Evolutionary conservation across 2,329 filamentous ascomycete genomes (phyloP).

Genomic region (Fusarium tricinctum): DNA sequence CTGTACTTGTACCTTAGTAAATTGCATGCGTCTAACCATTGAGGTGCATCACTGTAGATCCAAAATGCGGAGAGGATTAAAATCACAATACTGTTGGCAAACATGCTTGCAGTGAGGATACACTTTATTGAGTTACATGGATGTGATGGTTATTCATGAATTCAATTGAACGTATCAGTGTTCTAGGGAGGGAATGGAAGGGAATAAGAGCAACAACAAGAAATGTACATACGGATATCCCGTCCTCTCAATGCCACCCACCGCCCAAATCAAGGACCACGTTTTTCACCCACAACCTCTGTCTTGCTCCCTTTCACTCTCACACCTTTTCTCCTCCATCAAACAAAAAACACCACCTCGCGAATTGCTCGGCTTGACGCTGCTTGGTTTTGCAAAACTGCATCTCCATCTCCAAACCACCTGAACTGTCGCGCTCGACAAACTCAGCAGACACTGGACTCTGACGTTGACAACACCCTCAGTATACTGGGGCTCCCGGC

Average conservation of each 20-base stretch:
- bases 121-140: not conserved
- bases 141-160: not conserved
- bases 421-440: conserved; percentile 9
- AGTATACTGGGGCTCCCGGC: conserved; percentile 31
- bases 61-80: conserved; percentile 2
- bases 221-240: conserved; percentile 30
- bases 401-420: not conserved
- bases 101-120: not conserved
- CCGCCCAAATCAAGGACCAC: conserved; percentile 42
- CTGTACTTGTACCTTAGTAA: conserved; percentile 27
- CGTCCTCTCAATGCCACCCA: conserved; percentile 37
- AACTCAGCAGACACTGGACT: conserved; percentile 4
- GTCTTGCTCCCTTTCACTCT: conserved; percentile 41
- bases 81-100: not conserved
- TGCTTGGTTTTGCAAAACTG: conserved; percentile 1
- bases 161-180: conserved; percentile 14
- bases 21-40: conserved; percentile 39
- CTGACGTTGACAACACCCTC: conserved; percentile 11
- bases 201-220: conserved; percentile 21
- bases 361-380: conserved; percentile 27
- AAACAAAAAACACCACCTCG: conserved; percentile 21
- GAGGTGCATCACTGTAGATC: conserved; percentile 27
- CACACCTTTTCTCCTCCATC: conserved; percentile 21
- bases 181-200: conserved; percentile 18
- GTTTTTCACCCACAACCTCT: conserved; percentile 42